Conservation (phyloP, 805 yeast species). For the Pichia eremophila region DNA sequence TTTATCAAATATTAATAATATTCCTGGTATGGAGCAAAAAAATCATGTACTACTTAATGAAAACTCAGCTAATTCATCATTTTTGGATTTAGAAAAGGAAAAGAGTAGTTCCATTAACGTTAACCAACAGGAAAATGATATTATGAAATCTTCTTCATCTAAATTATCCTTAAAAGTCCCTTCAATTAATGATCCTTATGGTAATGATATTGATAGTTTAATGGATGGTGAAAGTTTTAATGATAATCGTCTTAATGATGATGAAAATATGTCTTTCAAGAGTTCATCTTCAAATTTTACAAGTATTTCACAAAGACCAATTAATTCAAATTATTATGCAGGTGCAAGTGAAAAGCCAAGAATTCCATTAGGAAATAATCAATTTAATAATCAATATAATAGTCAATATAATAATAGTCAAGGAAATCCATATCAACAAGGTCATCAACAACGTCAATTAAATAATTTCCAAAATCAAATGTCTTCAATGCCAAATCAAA, state of each 20-base stretch:
- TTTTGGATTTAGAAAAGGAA: neutral
- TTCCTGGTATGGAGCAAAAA: too few species aligned
- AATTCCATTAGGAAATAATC: neutral
- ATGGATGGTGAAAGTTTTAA: neutral
- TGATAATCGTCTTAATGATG: neutral
- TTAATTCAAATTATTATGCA: slow-evolving; percentile 47
- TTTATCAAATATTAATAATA: too few species aligned
- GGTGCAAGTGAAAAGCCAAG: slow-evolving; percentile 18
- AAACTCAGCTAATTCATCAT: neutral
- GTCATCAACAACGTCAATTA: slow-evolving; percentile 8
- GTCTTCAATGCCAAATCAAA: slow-evolving; percentile 2
- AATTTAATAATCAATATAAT: slow-evolving; percentile 3
- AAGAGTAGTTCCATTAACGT: neutral
- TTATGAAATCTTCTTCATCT: neutral
- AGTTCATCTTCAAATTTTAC: slow-evolving; percentile 50
- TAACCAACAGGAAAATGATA: neutral
- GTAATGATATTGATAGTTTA: neutral
- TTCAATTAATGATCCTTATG: slow-evolving; percentile 8
- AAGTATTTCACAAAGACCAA: slow-evolving; percentile 68
- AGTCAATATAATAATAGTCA: slow-evolving; percentile 10
- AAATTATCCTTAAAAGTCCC: slow-evolving; percentile 7
- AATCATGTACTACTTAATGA: too few species aligned
- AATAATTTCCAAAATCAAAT: slow-evolving; percentile 4
- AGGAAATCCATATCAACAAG: slow-evolving; percentile 8
- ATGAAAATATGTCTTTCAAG: neutral